Conservation (phyloP, 441 rosid genomes). For the Omphalea diandra region DNA sequence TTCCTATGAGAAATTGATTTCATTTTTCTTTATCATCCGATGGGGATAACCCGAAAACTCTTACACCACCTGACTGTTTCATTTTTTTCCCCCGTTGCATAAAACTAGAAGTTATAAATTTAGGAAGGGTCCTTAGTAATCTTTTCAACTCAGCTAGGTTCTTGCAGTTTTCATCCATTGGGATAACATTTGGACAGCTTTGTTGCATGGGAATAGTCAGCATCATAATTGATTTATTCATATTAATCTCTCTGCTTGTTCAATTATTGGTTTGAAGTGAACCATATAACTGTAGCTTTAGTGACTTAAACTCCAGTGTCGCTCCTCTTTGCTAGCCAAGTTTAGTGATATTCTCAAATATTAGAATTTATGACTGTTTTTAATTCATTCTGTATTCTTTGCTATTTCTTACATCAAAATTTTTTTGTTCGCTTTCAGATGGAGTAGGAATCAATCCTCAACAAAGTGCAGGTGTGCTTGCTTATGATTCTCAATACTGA, state of each 20-base stretch:
- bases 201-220: too few species aligned
- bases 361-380: not conserved
- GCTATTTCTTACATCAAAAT: not conserved
- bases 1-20: not conserved
- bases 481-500: not conserved
- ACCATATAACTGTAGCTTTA: not conserved
- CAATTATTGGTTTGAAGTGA: not conserved
- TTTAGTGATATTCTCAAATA: not conserved
- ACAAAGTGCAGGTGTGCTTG: constrained; percentile 70
- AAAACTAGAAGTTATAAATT: not conserved
- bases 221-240: not conserved
- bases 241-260: not conserved
- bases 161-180: not conserved
- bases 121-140: not conserved
- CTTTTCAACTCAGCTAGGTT: not conserved
- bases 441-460: constrained; percentile 88
- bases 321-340: not conserved
- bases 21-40: not conserved
- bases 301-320: not conserved
- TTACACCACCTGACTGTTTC: not conserved
- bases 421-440: constrained; percentile 43
- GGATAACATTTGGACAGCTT: not conserved
- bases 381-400: too few species aligned
- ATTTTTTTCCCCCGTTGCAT: not conserved
- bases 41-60: not conserved